These are phyloP conservation scores for Candida hispaniensis DNA, from an alignment of 805 yeast genomes.

Conservation along the genomic window DNA sequence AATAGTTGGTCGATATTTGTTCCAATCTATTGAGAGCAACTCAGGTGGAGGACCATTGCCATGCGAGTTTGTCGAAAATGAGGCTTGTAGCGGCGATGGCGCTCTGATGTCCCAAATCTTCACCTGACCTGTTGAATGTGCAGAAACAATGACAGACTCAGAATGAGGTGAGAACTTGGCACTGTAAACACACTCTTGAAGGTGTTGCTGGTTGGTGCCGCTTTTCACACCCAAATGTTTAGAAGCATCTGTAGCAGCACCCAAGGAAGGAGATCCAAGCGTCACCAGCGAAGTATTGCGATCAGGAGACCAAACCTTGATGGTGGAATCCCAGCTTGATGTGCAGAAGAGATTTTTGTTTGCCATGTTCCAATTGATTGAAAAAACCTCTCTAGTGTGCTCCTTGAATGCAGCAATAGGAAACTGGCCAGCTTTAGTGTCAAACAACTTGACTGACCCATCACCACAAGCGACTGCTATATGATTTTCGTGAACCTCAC, in stretches of 20 bases:
- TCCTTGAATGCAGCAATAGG: slow-evolving; percentile 38
- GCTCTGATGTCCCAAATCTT: slow-evolving; percentile 76
- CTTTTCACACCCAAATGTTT: slow-evolving; percentile 7
- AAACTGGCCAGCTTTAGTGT: slow-evolving; percentile 35
- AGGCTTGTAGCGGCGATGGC: slow-evolving; percentile 43
- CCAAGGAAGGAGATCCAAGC: slow-evolving; percentile 20
- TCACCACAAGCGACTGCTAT: slow-evolving; percentile 78
- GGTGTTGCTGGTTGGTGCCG: slow-evolving; percentile 22
- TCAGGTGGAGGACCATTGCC: slow-evolving; percentile 38
- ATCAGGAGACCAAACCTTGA: slow-evolving; percentile 40
- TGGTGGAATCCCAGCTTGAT: slow-evolving; percentile 79
- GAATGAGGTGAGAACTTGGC: slow-evolving; percentile 80
- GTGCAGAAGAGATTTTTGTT: slow-evolving; percentile 61
- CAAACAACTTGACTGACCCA: slow-evolving; percentile 77
- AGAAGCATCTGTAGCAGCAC: slow-evolving; percentile 7
- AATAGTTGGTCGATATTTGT: slow-evolving; percentile 70
- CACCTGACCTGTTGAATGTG: slow-evolving; percentile 61
- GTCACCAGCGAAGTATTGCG: slow-evolving; percentile 20
- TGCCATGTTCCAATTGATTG: slow-evolving; percentile 62
- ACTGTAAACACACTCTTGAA: slow-evolving; percentile 58
- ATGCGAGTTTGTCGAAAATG: slow-evolving; percentile 4
- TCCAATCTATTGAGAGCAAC: slow-evolving; percentile 74
- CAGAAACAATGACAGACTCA: slow-evolving; percentile 55
- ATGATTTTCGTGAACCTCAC: slow-evolving; percentile 83
- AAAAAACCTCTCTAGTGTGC: slow-evolving; percentile 65